A percentile compares a stretch with the other conserved stretches of the same genome.
phyloP scores from a whole-genome alignment of 2,329 filamentous ascomycete genomes.

The Pyrenophora seminiperda region DNA sequence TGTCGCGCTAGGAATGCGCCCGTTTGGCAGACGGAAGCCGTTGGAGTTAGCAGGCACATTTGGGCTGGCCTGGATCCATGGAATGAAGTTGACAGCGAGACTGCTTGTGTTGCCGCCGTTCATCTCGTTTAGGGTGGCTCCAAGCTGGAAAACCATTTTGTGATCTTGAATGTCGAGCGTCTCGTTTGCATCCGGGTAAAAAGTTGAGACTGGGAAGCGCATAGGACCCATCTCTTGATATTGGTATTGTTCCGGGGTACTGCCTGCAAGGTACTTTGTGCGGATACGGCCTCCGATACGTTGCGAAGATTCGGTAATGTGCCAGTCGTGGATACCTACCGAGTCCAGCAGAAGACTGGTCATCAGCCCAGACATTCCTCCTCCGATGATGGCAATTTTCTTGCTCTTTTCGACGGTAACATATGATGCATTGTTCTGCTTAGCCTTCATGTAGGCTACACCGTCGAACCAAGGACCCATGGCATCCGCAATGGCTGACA shows the following conservation, averaged over 20 bases:
- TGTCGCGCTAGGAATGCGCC: conserved; percentile 41
- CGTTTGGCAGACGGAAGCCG: conserved; percentile 41
- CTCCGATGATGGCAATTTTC: conserved; percentile 67
- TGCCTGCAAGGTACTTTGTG: conserved; percentile 65
- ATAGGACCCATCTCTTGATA: conserved; percentile 73
- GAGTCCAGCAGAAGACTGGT: conserved; percentile 56
- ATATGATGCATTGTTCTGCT: conserved; percentile 59
- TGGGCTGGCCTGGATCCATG: conserved; percentile 62
- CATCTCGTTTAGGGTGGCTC: conserved; percentile 62
- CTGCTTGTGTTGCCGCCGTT: conserved; percentile 57
- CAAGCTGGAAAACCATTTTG: conserved; percentile 68
- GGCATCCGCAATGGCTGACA: conserved; percentile 58
- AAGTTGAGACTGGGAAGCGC: conserved; percentile 63
- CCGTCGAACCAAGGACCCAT: conserved; percentile 71
- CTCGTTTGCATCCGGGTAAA: conserved; percentile 58
- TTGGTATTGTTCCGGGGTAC: conserved; percentile 64
- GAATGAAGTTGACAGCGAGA: conserved; percentile 64
- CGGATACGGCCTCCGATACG: conserved; percentile 68
- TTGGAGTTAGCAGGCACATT: conserved; percentile 58
- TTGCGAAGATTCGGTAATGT: conserved; percentile 65
- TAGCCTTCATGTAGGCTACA: conserved; percentile 62
- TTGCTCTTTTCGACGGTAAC: conserved; percentile 62
- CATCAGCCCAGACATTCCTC: conserved; percentile 69
- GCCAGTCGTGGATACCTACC: conserved; percentile 64
- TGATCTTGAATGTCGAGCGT: conserved; percentile 66